phyloP scores from a whole-genome alignment of 306 rosid genomes.

The Hippophae rhamnoides region DNA sequence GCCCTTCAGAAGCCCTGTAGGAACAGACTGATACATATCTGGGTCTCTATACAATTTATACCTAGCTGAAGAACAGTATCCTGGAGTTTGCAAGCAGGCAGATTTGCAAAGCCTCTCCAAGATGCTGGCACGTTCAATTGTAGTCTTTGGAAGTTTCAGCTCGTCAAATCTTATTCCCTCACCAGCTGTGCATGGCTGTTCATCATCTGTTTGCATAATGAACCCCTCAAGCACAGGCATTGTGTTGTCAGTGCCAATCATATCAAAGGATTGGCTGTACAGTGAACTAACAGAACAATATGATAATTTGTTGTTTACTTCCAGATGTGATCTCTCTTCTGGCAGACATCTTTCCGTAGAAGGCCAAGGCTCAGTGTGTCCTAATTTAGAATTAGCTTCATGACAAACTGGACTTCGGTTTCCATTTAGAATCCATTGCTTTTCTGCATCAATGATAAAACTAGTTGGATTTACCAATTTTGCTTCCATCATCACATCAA shows the following conservation, averaged over 20 bases:
- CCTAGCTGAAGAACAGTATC: slow-evolving; percentile 38
- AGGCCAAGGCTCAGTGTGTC: slow-evolving; percentile 22
- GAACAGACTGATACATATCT: slow-evolving; percentile 38
- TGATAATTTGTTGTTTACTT: slow-evolving; percentile 23
- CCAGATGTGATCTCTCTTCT: slow-evolving; percentile 23
- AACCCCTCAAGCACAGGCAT: slow-evolving; percentile 72
- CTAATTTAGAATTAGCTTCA: slow-evolving; percentile 20
- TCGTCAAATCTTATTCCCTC: slow-evolving; percentile 40
- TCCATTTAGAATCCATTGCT: slow-evolving; percentile 23
- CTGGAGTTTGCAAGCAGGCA: slow-evolving; percentile 48
- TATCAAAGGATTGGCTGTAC: slow-evolving; percentile 25
- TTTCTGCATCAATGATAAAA: slow-evolving; percentile 17
- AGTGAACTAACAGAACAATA: slow-evolving; percentile 33
- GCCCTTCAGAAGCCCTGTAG: slow-evolving; percentile 63
- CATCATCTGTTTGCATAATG: slow-evolving; percentile 44
- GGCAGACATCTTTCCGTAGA: slow-evolving; percentile 27
- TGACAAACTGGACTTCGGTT: slow-evolving; percentile 17
- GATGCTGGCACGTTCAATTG: slow-evolving; percentile 38
- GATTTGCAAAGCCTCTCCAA: slow-evolving; percentile 51
- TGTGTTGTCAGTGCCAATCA: slow-evolving; percentile 30
- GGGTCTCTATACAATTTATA: slow-evolving; percentile 27
- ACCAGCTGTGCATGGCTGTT: slow-evolving; percentile 30
- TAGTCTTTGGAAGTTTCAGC: slow-evolving; percentile 29
- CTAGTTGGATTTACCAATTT: slow-evolving; percentile 16
- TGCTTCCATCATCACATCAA: slow-evolving; percentile 19